Percentiles rank a stretch among this genome's conserved stretches.
Conservation (phyloP, 345 rosid species). For the Litchi chinensis region DNA sequence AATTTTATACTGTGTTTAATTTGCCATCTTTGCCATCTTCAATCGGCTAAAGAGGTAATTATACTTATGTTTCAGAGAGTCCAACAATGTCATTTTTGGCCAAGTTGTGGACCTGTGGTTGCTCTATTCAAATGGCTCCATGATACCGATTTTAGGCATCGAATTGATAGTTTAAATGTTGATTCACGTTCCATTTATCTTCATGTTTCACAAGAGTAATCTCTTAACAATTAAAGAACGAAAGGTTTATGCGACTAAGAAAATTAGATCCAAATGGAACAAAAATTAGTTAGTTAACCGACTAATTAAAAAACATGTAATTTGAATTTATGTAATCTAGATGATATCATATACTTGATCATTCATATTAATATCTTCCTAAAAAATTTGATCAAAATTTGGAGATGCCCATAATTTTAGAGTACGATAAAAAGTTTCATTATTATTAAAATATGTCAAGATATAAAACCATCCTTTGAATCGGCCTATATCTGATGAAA, state of each 20-base stretch:
- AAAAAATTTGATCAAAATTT: too few relatives aligned
- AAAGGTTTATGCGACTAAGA: too few relatives aligned
- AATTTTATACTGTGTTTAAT: not conserved
- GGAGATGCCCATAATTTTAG: not conserved
- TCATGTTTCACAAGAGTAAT: constrained; percentile 6
- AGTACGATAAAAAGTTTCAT: too few relatives aligned
- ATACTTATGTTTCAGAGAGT: not conserved
- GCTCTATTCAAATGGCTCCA: constrained; percentile 45
- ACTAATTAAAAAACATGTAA: too few relatives aligned
- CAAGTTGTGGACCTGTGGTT: constrained; percentile 37
- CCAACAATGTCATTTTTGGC: constrained; percentile 29
- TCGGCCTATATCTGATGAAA: not conserved
- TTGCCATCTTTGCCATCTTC: not conserved
- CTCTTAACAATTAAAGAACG: too few relatives aligned
- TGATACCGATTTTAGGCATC: constrained; percentile 38
- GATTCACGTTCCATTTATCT: constrained; percentile 9
- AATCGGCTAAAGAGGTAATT: not conserved
- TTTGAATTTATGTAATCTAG: too few relatives aligned
- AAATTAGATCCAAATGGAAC: not conserved
- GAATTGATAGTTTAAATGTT: constrained; percentile 19
- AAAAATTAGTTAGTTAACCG: too few relatives aligned
- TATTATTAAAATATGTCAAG: too few relatives aligned
- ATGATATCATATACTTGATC: too few relatives aligned
- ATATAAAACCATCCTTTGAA: not conserved
- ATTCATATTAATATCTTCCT: not conserved